Percentiles rank a stretch among this genome's conserved stretches.
phyloP scores from a whole-genome alignment of 768 basidiomycete species.

The Macrolepiota albuminosa region DNA sequence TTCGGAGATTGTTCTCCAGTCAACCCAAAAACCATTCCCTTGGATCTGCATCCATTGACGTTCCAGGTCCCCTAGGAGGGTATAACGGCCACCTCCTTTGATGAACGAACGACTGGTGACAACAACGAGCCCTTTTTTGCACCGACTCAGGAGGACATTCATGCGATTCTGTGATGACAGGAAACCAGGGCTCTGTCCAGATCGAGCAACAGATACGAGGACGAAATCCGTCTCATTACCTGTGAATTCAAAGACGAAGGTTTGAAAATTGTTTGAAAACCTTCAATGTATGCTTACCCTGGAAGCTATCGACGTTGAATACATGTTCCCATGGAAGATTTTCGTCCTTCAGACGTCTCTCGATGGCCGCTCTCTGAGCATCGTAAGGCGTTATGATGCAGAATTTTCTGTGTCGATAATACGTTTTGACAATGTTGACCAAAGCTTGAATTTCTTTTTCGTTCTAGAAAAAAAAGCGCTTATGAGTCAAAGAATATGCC shows the following conservation, averaged over 20 bases:
- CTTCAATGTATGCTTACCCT: slow-evolving; percentile 29
- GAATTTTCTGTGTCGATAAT: slow-evolving; percentile 33
- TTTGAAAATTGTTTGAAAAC: not conserved
- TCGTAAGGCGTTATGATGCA: slow-evolving; percentile 54
- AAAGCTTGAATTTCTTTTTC: slow-evolving; percentile 33
- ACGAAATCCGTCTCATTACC: slow-evolving; percentile 51
- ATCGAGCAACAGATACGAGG: slow-evolving; percentile 47
- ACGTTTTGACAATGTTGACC: slow-evolving; percentile 35
- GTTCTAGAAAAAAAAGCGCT: slow-evolving; percentile 28
- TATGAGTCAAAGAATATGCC: not conserved
- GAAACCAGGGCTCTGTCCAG: slow-evolving; percentile 37
- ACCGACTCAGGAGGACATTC: slow-evolving; percentile 53
- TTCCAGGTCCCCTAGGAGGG: slow-evolving; percentile 39
- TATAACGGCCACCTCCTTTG: slow-evolving; percentile 23
- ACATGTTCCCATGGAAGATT: slow-evolving; percentile 36
- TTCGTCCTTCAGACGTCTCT: slow-evolving; percentile 26
- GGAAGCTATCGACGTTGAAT: slow-evolving; percentile 53
- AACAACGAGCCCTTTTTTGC: slow-evolving; percentile 41
- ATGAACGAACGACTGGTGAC: slow-evolving; percentile 42
- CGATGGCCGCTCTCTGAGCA: slow-evolving; percentile 42
- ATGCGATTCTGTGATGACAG: slow-evolving; percentile 37
- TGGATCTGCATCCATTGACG: slow-evolving; percentile 19
- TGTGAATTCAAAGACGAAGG: slow-evolving; percentile 11
- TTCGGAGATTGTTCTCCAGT: slow-evolving; percentile 24
- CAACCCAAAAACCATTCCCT: slow-evolving; percentile 22